Evolutionary conservation across 2,329 filamentous ascomycete genomes (phyloP), one percentile per base, ranked within the genome.

Genomic region (Fonsecaea pugnacius): DNA sequence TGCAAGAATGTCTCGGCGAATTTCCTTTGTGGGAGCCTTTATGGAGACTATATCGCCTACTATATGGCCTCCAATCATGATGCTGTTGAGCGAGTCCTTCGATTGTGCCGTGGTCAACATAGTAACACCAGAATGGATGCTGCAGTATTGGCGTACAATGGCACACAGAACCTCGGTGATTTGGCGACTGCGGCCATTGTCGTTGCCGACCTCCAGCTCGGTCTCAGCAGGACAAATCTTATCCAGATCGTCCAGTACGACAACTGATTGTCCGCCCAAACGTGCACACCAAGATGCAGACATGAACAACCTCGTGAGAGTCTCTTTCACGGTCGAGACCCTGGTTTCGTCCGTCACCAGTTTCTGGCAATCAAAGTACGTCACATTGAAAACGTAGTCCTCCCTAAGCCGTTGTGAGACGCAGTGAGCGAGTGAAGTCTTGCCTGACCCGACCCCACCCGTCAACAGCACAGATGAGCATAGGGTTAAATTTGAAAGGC

Each of bases 211-310:
- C 76, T 97, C 92, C 12, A 99, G 83, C 75, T 99, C 95, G 0
- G 93, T 97, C 77, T 99, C 96, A 0, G 89, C 89, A 0, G 95
- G 94, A 73, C 94, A 98, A 1, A 99, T 82, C 72, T 91, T 92
- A 77, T 99, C 95, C 6, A 99, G 79, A 72, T 99, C 95, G 73
- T 99, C 95, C 1, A 99, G 82, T 55, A 99, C 87, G 21, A 99
- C 91, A 2, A 98, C 75, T 0, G 93, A 86, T 67, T 87, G 89
- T 4, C 95, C 95, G 24, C 92, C 93, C 0, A 95, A 83, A 65
- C 94, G 85, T 38, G 94, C 91, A 40, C 91, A 92, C 95, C 95
- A 99, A 48, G 91, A 89, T 2, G 95, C 95, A 21, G 87, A 85
- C 82, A 95, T 92, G 75, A 99, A 98, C 1, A 96, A 78, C 16